A percentile compares a stretch with the other conserved stretches of the same genome.
phyloP scores from a whole-genome alignment of 495 filamentous ascomycete genomes.

The Penicillium cataractarum region DNA sequence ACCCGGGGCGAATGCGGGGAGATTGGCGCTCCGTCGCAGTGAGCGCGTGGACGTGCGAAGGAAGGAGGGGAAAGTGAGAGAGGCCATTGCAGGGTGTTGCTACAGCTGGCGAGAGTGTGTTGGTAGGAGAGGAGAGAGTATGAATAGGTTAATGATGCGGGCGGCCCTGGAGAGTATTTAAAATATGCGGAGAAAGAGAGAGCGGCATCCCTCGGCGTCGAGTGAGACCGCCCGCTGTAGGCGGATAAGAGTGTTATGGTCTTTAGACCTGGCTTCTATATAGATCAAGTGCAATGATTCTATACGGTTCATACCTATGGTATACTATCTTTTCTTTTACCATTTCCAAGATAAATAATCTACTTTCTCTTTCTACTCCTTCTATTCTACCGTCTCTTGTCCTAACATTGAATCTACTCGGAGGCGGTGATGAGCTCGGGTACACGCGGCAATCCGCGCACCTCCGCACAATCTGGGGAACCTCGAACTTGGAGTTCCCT shows the following conservation, averaged over 20 bases:
- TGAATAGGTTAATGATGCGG: too few species aligned
- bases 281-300: neutral
- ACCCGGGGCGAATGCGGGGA: conserved; percentile 40
- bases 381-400: neutral
- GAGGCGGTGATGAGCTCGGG: conserved; percentile 31
- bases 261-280: neutral
- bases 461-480: conserved; percentile 43
- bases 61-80: conserved; percentile 32
- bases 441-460: conserved; percentile 48
- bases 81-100: conserved; percentile 36
- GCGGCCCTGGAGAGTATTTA: conserved; percentile 14
- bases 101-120: conserved; percentile 2
- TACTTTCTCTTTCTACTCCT: neutral
- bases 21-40: conserved; percentile 30
- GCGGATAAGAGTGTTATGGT: too few species aligned
- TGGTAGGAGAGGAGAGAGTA: neutral
- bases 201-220: conserved; percentile 36
- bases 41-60: conserved; percentile 38
- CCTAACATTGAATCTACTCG: neutral
- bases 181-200: conserved; percentile 11
- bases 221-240: conserved; percentile 15
- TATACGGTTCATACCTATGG: too few species aligned
- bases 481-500: conserved; percentile 21
- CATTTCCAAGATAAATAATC: too few species aligned
- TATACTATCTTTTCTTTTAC: too few species aligned